Base-by-base conservation (phyloP, 768 basidiomycete species). In the Boletellus ananiceps region DNA sequence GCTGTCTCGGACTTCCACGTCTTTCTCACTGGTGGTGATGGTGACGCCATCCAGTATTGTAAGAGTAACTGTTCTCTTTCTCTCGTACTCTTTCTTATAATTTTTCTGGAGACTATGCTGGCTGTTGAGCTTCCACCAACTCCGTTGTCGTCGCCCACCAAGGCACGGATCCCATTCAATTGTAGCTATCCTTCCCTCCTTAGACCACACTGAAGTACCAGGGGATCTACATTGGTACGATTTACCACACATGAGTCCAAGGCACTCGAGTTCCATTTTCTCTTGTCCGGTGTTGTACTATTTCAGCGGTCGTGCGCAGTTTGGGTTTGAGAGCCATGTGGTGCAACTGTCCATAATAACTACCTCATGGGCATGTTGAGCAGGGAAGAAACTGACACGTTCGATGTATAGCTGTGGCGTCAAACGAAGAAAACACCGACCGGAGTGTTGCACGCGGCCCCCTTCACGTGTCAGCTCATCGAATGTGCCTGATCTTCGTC, bases 61-160 rank as follows among this genome's bases (percentile, higher is more conserved):
- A 52, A 49, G 36, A 69, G 54, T 8, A 9, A 6, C 37, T 39
- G 5, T 18, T 34, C 27, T 32, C 19, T 38, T 16, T 42, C 25
- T 8, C 16, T 23, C 18, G 4, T n/a, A 9, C 19, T 18, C 21
- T 23, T 14, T 31, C 51, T 56, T 13, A 51, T 35, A 16, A 12
- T 16, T 14, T 38, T 27, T 40, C 16, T 31, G 15, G 38, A 82
- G 80, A 68, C 55, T 82, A 74, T 55, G 79, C 82, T 16, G 82
- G 82, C 7, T 81, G 76, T 55, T 81, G 78, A 71, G 74, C 76
- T 1, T 52, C 66, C 7, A 64, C 75, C 50, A 69, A 74, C 47
- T 69, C 79, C 3, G 71, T 83, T 33, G 72, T 84, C n/a, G 79
- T 83, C 8, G 76, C 76, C 1, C 82, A 83, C 54, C 71, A 84